Conservation (phyloP, 371 early-diverging fungal genomes). For the Lichtheimia hyalospora region DNA sequence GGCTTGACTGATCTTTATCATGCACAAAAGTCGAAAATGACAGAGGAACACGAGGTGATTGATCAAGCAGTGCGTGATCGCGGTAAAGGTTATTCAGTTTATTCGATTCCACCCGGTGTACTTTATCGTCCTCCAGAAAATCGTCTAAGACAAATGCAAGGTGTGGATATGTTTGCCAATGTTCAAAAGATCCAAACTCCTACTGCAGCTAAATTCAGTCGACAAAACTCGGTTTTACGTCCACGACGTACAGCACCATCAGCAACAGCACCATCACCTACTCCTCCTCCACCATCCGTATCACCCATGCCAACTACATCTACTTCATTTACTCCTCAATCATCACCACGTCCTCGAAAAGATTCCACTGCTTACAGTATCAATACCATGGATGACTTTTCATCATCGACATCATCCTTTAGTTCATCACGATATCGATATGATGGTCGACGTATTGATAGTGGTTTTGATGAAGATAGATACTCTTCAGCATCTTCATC, state of each 20-base stretch:
- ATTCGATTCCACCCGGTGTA: slow-evolving; percentile 75
- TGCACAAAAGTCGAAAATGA: slow-evolving; percentile 68
- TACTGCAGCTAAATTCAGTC: slow-evolving; percentile 1
- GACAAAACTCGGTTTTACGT: slow-evolving; percentile 5
- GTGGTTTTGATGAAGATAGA: slow-evolving; percentile 47
- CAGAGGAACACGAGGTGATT: slow-evolving; percentile 74
- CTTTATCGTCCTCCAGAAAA: slow-evolving; percentile 84
- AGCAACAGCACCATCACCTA: slow-evolving; percentile 5
- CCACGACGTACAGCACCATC: slow-evolving; percentile 5
- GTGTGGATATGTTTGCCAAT: slow-evolving; percentile 30
- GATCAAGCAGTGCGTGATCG: slow-evolving; percentile 71
- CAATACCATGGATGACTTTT: slow-evolving; percentile 29
- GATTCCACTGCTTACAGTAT: slow-evolving; percentile 23
- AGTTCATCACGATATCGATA: slow-evolving; percentile 23
- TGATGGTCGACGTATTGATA: slow-evolving; percentile 39
- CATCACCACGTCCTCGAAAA: slow-evolving; percentile 21
- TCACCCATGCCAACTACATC: slow-evolving; percentile 4
- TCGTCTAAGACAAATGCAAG: slow-evolving; percentile 49
- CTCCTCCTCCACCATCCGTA: neutral
- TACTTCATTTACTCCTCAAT: neutral
- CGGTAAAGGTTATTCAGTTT: slow-evolving; percentile 76
- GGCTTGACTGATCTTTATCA: slow-evolving; percentile 78
- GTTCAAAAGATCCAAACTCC: slow-evolving; percentile 7
- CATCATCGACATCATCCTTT: slow-evolving; percentile 23
- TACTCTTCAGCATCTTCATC: slow-evolving; percentile 26